phyloP scores from a whole-genome alignment of 345 rosid genomes.

The Cardamine resedifolia region DNA sequence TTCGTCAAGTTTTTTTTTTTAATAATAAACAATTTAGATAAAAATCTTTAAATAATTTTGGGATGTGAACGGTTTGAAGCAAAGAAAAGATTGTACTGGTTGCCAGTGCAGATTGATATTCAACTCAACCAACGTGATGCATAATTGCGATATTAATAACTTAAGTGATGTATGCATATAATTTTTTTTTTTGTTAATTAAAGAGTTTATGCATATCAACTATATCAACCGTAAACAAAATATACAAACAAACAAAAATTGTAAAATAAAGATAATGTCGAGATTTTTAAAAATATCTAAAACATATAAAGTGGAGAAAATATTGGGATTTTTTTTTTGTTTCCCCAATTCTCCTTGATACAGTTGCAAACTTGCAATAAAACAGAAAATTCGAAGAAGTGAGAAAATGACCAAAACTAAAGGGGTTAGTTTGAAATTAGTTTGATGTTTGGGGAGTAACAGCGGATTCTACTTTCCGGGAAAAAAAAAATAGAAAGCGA shows the following conservation, averaged over 20 bases:
- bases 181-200: background rate
- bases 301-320: background rate
- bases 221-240: background rate
- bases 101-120: background rate
- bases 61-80: background rate
- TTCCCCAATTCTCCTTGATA: background rate
- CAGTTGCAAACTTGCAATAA: too few relatives aligned
- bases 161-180: background rate
- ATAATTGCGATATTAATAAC: background rate
- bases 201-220: background rate
- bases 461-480: background rate
- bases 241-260: background rate
- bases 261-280: background rate
- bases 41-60: background rate
- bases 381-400: background rate
- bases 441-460: background rate
- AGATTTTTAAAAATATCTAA: background rate
- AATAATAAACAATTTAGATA: background rate
- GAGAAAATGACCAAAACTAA: background rate
- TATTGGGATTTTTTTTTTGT: background rate
- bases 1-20: background rate
- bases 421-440: background rate
- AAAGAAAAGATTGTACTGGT: background rate
- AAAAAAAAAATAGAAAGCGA: constrained; percentile 10
- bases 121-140: background rate